Base-by-base conservation (phyloP, 441 rosid species). In the Erodium chrysanthum region DNA sequence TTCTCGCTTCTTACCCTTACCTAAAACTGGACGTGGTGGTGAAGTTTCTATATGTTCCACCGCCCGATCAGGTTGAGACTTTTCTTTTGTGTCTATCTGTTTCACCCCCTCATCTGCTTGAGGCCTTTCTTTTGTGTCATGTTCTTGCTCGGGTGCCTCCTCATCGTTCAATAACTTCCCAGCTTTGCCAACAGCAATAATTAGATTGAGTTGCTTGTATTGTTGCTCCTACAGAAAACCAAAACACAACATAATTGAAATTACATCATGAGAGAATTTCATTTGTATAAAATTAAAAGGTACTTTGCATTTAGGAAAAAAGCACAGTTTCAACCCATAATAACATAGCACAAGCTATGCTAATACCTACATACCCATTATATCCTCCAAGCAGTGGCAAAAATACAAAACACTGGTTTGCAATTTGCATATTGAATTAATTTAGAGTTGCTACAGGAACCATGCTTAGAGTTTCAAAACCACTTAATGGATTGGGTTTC, bases 201-300 rank as follows among this genome's bases (percentile, higher is more conserved):
- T 84, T 60, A 91, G 82, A 66, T 88, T 96, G 4, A 93, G 89
- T 71, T 93, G 98, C 75, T 89, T 91, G 72, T 80, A 79, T 67
- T 93, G 97, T 68, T 91, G 98, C 64, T 91, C 96, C 98, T 93
- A 73, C 76, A 85, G 56, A 17, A 60, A 66, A 18, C 29, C 22
- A 52, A 52, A n/a, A 52, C 20, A 17, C 22, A 17, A 7, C 21
- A 20, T 18, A 52, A 52, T 52, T 17, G 8, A 17, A 52, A 52
- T 18, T 52, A 52, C 48, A 40, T 40, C n/a, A 40, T 12, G 14
- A 40, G 14, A 40, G 46, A 12, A 40, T 8, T 40, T 12, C 48
- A 40, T 12, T 40, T n/a, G 14, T 12, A 40, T 9, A 40, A 40
- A 12, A 31, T 1, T 31, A 31, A 31, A 31, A 31, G 35, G 48